Percentiles rank a stretch among this genome's conserved stretches.
Conservation (phyloP, 805 yeast genomes). For the Spathaspora boniae region DNA sequence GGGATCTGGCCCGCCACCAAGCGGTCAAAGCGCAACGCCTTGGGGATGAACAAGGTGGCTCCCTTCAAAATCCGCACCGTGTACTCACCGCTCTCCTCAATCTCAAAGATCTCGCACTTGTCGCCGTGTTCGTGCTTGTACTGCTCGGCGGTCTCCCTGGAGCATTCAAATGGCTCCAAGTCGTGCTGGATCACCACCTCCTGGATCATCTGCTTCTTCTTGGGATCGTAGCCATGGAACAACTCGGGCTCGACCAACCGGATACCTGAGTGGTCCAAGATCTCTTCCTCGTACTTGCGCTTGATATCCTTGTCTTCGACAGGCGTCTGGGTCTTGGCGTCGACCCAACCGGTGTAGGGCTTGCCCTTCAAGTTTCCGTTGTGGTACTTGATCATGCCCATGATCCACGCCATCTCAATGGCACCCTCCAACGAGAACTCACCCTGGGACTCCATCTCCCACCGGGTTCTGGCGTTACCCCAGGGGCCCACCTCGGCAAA, state of each 20-base stretch:
- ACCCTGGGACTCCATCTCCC: conserved; percentile 98
- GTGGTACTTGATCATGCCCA: conserved; percentile 96
- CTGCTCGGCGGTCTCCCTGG: conserved; percentile 92
- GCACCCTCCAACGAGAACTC: conserved; percentile 96
- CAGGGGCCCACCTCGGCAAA: conserved; percentile 99
- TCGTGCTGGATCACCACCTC: conserved; percentile 97
- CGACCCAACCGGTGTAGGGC: conserved; percentile 97
- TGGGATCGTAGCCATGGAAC: conserved; percentile 91
- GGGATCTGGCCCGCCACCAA: conserved; percentile 93
- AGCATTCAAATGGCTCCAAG: conserved; percentile 91
- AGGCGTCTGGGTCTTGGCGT: conserved; percentile 86
- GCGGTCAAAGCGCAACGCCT: conserved; percentile 74
- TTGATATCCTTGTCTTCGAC: conserved; percentile 94
- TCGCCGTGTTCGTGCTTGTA: conserved; percentile 94
- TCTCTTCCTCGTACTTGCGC: conserved; percentile 83
- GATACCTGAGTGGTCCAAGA: conserved; percentile 92
- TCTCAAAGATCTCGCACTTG: conserved; percentile 85
- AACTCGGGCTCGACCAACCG: conserved; percentile 95
- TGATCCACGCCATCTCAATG: conserved; percentile 99
- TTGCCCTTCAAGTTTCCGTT: conserved; percentile 86
- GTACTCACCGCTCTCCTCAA: conserved; percentile 87
- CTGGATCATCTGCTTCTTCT: conserved; percentile 88
- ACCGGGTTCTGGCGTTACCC: conserved; percentile 98
- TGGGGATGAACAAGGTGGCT: conserved; percentile 86
- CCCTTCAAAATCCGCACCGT: conserved; percentile 90